Evolutionary conservation across 345 rosid species (phyloP).

Genomic region (Ailanthus altissimus): DNA sequence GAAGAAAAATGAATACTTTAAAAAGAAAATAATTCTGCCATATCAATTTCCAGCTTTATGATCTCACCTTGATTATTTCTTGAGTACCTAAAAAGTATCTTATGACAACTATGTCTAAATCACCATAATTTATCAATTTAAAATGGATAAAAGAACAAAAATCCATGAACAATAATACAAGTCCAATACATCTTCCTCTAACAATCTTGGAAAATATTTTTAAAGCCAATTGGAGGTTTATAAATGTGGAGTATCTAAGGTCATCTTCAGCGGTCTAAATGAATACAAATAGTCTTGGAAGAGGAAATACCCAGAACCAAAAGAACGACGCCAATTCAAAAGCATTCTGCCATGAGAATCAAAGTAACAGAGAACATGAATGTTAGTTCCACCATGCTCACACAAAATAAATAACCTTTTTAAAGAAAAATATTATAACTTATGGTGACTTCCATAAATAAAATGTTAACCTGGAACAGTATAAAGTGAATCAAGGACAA

Average conservation of each 20-base stretch:
- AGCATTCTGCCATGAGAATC: conserved; percentile 65
- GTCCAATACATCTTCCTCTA: background rate
- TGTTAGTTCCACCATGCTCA: conserved; percentile 25
- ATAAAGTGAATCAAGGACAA: conserved; percentile 83
- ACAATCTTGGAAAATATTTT: background rate
- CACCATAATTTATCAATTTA: background rate
- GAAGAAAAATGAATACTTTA: background rate
- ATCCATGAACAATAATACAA: background rate
- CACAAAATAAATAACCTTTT: background rate
- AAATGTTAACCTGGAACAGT: conserved; percentile 72
- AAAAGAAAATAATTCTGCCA: background rate
- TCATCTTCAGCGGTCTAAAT: conserved; percentile 14
- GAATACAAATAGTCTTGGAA: conserved; percentile 26
- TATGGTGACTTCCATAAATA: conserved; percentile 9
- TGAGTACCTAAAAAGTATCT: background rate
- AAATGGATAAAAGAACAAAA: background rate
- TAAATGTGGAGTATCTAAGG: background rate
- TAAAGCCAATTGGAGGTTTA: conserved; percentile 10
- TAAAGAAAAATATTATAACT: conserved; percentile 1
- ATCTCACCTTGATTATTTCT: background rate
- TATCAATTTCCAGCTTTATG: background rate
- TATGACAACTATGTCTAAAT: background rate
- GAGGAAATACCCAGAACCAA: conserved; percentile 89
- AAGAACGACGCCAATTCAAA: conserved; percentile 94
- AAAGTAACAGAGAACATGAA: conserved; percentile 5